Percentiles rank a stretch among this genome's conserved stretches.
Evolutionary conservation across 106 monocot species (phyloP).

Genomic region (Gastrodia elata): DNA sequence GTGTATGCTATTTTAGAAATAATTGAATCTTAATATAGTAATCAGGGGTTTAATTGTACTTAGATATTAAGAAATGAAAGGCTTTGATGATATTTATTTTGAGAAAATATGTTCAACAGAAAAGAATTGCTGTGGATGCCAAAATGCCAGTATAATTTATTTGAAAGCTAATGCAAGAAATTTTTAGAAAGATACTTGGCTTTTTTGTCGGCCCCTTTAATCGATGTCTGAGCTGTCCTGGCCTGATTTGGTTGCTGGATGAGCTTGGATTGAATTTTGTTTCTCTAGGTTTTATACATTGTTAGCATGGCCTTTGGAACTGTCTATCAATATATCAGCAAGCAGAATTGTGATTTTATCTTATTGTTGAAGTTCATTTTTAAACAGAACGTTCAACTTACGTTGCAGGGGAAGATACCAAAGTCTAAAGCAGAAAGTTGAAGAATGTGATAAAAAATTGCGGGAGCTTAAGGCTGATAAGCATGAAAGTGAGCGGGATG

Average conservation of each 20-base stretch:
- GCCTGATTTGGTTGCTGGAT: background rate
- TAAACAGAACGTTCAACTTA: conserved; percentile 1
- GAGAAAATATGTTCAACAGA: background rate
- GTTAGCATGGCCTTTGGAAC: background rate
- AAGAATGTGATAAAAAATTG: conserved; percentile 63
- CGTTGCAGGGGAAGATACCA: conserved; percentile 57
- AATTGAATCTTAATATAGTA: background rate
- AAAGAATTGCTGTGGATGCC: background rate
- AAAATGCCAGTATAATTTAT: background rate
- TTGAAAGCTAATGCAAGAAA: background rate
- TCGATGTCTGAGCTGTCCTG: background rate
- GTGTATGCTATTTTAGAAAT: background rate
- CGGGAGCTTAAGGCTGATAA: conserved; percentile 96
- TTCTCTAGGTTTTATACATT: background rate
- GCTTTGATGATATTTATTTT: background rate
- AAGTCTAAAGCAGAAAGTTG: conserved; percentile 67
- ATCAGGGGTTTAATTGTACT: background rate
- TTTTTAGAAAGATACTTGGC: background rate
- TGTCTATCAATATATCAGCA: background rate
- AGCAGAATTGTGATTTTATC: background rate
- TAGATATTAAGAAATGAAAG: background rate
- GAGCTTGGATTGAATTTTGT: background rate
- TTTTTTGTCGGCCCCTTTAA: background rate
- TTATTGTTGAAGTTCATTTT: background rate
- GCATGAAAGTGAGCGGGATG: conserved; percentile 95